These are phyloP conservation scores for Chrysosporium keratinophilum DNA, from an alignment of 2,329 filamentous ascomycete genomes.

Conservation along the genomic window DNA sequence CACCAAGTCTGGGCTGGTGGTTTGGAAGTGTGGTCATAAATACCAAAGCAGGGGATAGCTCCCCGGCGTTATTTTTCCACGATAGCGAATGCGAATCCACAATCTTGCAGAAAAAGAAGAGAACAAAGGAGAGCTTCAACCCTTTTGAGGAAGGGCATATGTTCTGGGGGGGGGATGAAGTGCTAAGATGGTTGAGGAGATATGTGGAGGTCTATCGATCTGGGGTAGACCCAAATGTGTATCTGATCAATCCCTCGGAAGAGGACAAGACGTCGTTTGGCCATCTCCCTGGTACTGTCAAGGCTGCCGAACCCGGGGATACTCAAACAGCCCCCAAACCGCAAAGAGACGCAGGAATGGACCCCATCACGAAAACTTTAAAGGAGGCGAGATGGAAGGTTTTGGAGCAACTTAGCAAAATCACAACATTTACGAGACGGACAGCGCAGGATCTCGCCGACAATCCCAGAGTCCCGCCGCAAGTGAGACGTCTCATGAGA, in stretches of 20 bases:
- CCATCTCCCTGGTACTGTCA: constrained; percentile 32
- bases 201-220: constrained; percentile 78
- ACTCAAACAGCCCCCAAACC: neutral
- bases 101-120: constrained; percentile 82
- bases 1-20: constrained; percentile 96
- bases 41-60: constrained; percentile 77
- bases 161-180: constrained; percentile 97
- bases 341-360: constrained; percentile 63
- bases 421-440: constrained; percentile 86
- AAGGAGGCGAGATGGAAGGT: constrained; percentile 96
- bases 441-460: constrained; percentile 88
- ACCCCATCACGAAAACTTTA: constrained; percentile 83
- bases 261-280: constrained; percentile 80
- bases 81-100: constrained; percentile 95
- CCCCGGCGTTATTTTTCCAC: constrained; percentile 94
- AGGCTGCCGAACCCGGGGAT: constrained; percentile 21
- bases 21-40: constrained; percentile 94
- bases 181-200: constrained; percentile 76
- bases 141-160: constrained; percentile 72
- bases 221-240: constrained; percentile 77
- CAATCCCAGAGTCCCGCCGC: constrained; percentile 80
- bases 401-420: constrained; percentile 91
- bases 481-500: constrained; percentile 70
- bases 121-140: constrained; percentile 74
- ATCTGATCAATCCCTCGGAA: constrained; percentile 73